These are phyloP conservation scores for Tricholoma matsutake DNA, from an alignment of 768 basidiomycete species.

Conservation along the genomic window DNA sequence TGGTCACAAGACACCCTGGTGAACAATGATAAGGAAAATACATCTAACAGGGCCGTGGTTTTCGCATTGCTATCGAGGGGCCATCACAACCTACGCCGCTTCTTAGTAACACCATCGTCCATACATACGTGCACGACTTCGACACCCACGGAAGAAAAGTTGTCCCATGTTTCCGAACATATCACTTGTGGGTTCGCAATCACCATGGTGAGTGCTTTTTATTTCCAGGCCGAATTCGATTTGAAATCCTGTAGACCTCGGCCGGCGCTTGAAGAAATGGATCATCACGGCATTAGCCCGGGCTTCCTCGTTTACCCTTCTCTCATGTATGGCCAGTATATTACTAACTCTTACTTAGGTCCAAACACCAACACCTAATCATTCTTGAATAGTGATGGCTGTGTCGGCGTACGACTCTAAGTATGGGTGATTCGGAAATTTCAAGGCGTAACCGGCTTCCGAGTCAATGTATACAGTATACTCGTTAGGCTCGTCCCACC, in stretches of 20 bases:
- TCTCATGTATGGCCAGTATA: slow-evolving; percentile 37
- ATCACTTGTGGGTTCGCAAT: slow-evolving; percentile 8
- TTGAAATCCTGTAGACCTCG: slow-evolving; percentile 23
- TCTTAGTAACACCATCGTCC: no score
- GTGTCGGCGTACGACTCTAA: slow-evolving; percentile 51
- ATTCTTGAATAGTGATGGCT: slow-evolving; percentile 38
- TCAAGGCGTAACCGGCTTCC: slow-evolving; percentile 45
- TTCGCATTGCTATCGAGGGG: no score
- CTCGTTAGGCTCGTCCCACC: slow-evolving; percentile 61
- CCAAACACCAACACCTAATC: background rate
- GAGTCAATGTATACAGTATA: slow-evolving; percentile 55
- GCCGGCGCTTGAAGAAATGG: slow-evolving; percentile 23
- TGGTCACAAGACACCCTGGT: no score
- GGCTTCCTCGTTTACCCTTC: slow-evolving; percentile 45
- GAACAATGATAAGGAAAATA: no score
- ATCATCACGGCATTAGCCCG: slow-evolving; percentile 36
- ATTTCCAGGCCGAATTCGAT: slow-evolving; percentile 22
- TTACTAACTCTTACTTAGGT: background rate
- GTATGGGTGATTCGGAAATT: slow-evolving; percentile 58
- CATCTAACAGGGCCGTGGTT: no score
- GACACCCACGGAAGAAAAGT: background rate
- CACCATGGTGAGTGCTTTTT: background rate
- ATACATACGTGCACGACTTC: no score
- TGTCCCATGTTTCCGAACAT: slow-evolving; percentile 1
- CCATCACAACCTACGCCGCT: no score